These are phyloP conservation scores for Trichoderma sp. DNA, from an alignment of 2,329 filamentous ascomycete genomes.

Conservation along the genomic window DNA sequence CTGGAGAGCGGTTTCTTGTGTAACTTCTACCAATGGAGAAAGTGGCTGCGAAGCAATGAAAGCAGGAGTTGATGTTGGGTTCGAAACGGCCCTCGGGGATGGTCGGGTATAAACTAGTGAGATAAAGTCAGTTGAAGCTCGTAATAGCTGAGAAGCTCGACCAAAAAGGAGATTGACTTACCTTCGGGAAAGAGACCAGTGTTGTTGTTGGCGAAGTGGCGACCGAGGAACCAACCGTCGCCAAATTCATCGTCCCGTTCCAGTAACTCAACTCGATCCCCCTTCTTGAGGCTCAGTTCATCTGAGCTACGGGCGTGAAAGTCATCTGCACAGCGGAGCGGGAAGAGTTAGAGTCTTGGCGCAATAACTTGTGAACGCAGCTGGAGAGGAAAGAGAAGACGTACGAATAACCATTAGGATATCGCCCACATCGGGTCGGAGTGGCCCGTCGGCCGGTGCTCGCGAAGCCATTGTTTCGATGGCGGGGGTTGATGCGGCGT, in stretches of 20 bases:
- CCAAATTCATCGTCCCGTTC: conserved; percentile 88
- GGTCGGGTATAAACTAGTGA: conserved; percentile 63
- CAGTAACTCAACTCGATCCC: conserved; percentile 79
- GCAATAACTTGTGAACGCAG: neutral
- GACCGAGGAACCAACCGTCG: conserved; percentile 82
- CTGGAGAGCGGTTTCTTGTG: conserved; percentile 34
- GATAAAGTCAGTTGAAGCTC: conserved; percentile 28
- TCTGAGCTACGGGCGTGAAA: conserved; percentile 90
- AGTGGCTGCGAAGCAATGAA: conserved; percentile 40
- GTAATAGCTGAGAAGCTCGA: neutral
- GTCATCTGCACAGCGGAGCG: conserved; percentile 65
- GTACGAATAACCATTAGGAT: conserved; percentile 73
- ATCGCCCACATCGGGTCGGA: conserved; percentile 65
- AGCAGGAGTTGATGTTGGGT: conserved; percentile 40
- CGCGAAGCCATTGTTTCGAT: conserved; percentile 44
- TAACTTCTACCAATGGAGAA: conserved; percentile 40
- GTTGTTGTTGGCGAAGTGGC: conserved; percentile 72
- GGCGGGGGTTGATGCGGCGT: neutral
- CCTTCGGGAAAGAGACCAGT: conserved; percentile 84
- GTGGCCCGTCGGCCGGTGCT: conserved; percentile 41
- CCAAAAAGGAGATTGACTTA: conserved; percentile 45
- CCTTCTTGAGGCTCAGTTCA: conserved; percentile 85
- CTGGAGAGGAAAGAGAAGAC: conserved; percentile 38
- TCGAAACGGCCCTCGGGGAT: conserved; percentile 60
- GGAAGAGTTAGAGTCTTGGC: conserved; percentile 28